phyloP scores from a whole-genome alignment of 2,329 filamentous ascomycete genomes.

The Diaporthe batatas region DNA sequence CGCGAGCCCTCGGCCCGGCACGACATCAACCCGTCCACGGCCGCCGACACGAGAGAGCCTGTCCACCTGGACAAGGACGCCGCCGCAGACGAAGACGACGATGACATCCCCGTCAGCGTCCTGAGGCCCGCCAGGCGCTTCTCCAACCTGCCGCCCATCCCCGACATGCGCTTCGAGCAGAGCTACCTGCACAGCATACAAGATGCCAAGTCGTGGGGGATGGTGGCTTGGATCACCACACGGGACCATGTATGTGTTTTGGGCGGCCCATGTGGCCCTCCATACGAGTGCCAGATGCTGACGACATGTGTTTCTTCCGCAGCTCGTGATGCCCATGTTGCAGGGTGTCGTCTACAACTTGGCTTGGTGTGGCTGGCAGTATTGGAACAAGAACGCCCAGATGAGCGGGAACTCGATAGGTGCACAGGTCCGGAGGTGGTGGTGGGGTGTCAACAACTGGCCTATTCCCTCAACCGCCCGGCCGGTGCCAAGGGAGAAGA shows the following conservation, averaged over 20 bases:
- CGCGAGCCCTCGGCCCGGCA: conserved; percentile 76
- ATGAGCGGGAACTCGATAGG: conserved; percentile 83
- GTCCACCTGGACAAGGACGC: conserved; percentile 54
- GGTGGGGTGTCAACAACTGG: conserved; percentile 97
- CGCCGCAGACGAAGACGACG: conserved; percentile 64
- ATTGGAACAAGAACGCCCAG: conserved; percentile 85
- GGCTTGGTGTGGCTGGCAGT: conserved; percentile 86
- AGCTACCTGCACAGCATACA: conserved; percentile 94
- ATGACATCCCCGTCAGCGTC: conserved; percentile 78
- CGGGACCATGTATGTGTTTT: conserved; percentile 80
- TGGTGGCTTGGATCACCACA: conserved; percentile 85
- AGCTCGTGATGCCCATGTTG: conserved; percentile 87
- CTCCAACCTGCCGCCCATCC: conserved; percentile 72
- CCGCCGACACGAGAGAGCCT: conserved; percentile 75
- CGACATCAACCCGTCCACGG: conserved; percentile 85
- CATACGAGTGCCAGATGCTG: neutral
- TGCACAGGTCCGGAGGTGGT: conserved; percentile 87
- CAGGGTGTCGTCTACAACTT: conserved; percentile 94
- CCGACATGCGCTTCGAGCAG: conserved; percentile 96
- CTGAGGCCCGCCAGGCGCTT: conserved; percentile 66
- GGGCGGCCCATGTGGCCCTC: neutral
- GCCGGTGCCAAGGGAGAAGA: conserved; percentile 37
- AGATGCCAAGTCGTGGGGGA: conserved; percentile 82
- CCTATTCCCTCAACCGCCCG: conserved; percentile 60
- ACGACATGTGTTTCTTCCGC: conserved; percentile 13